phyloP scores from a whole-genome alignment of 768 basidiomycete genomes.

The Polyporus arcularius region DNA sequence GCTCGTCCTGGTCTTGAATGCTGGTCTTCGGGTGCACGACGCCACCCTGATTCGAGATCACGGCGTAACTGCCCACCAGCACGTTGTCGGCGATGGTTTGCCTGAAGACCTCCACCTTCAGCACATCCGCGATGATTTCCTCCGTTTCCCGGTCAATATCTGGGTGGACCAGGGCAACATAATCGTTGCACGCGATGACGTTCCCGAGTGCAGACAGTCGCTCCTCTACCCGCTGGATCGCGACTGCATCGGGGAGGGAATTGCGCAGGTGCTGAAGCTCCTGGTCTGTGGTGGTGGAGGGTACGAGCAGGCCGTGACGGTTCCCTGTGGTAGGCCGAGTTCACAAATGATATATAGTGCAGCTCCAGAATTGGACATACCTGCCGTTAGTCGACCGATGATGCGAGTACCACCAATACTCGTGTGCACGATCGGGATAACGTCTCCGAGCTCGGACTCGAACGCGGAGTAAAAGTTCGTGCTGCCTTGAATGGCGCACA shows the following conservation, averaged over 20 bases:
- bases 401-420: constrained; percentile 94
- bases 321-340: constrained; percentile 57
- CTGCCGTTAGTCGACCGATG: constrained; percentile 89
- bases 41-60: constrained; percentile 94
- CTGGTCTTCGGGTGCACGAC: constrained; percentile 98
- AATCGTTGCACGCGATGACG: constrained; percentile 98
- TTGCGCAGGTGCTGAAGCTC: constrained; percentile 98
- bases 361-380: constrained; percentile 38
- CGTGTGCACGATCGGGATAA: constrained; percentile 95
- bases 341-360: not conserved
- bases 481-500: constrained; percentile 90
- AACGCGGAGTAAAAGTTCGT: constrained; percentile 98
- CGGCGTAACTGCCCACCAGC: constrained; percentile 94
- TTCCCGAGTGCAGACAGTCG: constrained; percentile 96
- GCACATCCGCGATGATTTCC: constrained; percentile 98
- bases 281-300: constrained; percentile 94
- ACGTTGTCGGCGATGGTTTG: constrained; percentile 98
- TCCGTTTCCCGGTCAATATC: constrained; percentile 98
- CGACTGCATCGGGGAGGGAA: constrained; percentile 88
- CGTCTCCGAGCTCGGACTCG: constrained; percentile 90
- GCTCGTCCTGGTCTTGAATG: constrained; percentile 95
- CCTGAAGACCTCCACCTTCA: constrained; percentile 98
- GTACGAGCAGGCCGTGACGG: constrained; percentile 95
- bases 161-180: constrained; percentile 98
- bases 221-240: constrained; percentile 96